Base-by-base conservation (phyloP, 2,329 filamentous ascomycete genomes). In the Raffaelea deltoideospora region DNA sequence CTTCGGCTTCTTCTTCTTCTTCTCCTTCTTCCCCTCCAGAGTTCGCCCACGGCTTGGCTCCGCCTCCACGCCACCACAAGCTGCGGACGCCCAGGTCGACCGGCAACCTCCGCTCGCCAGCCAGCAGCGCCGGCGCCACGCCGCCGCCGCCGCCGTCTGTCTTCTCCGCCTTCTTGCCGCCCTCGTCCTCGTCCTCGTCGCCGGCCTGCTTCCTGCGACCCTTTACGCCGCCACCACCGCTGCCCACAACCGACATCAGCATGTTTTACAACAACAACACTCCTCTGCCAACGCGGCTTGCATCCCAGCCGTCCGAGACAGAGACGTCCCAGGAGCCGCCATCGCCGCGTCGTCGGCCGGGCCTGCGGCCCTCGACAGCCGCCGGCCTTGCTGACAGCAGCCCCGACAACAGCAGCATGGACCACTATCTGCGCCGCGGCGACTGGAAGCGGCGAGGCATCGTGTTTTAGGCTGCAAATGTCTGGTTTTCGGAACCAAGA, bases 391-490 rank as follows among this genome's bases (percentile, higher is more conserved):
- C n/a, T n/a, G n/a, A n/a, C n/a, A n/a, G n/a, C n/a, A n/a, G n/a
- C n/a, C n/a, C 39, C 29, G 41, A 31, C n/a, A 40, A 34, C 10
- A 43, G 42, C 19, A 48, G 47, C 18, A 41, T 47, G 6, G 50
- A 51, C 21, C 43, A 48, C 24, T 54, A 48, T 28, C 41, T 56
- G 14, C 51, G 51, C 43, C 47, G 53, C 2, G 54, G 54, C 35
- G 52, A 47, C 34, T 58, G 55, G 55, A 58, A 58, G 49, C 46
- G 55, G 17, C 42, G 51, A 5, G 55, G 51, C 18, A 55, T 58
- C 28, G 47, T 57, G 33, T 58, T 58, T 38, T 30, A 30, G 28
- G 39, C 33, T 20, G 49, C 49, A 17, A 50, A 51, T 8, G 51
- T 54, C 35, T 45, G 37, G 14, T 55, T 18, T 14, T n/a, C 34